Evolutionary conservation across 192 early-diverging fungal genomes (phyloP), one percentile per base, ranked within the genome.

Genomic region (Pilaira anomala): DNA sequence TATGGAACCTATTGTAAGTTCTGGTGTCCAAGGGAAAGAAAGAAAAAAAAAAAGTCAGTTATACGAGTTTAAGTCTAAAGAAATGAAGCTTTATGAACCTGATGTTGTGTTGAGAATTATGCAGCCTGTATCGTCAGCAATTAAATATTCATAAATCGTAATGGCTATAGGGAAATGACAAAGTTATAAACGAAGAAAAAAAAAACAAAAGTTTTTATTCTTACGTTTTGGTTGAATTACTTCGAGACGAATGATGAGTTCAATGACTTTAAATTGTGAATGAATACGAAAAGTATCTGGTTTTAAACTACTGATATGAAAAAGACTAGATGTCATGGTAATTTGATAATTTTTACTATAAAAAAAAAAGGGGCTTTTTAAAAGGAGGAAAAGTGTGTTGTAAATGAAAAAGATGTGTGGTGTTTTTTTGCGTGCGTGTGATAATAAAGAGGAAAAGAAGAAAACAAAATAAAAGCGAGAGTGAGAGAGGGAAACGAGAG

Each of bases 71-170:
- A n/a, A 18, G 9, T 26, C 25, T 33, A 41, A 22, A 24, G 13
- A 46, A 18, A 7, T n/a, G 36, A 16, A 7, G 18, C 26, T 30
- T 41, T 40, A 16, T n/a, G 28, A 46, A 29, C 39, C 30, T 62
- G 45, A 19, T 45, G 40, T 52, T 12, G 56, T 67, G 18, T 67
- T 19, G 18, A 69, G 39, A 29, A 69, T 40, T 7, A 69, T 46
- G 13, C 49, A 62, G 19, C 67, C 60, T 48, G 67, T 48, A 14
- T 61, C 22, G 42, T 69, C 67, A 13, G 48, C 67, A 13, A 69
- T 41, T n/a, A 69, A 18, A 41, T 69, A 69, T 19, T 69, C 67
- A 18, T 39, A 56, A 4, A 69, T 51, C 4, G 18, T 21, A 16
- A 48, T 29, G 2, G 29, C 28, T 22, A 25, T 61, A 22, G n/a